Evolutionary conservation across 306 rosid genomes (phyloP).

Genomic region (Cotoneaster glaucophyllus): DNA sequence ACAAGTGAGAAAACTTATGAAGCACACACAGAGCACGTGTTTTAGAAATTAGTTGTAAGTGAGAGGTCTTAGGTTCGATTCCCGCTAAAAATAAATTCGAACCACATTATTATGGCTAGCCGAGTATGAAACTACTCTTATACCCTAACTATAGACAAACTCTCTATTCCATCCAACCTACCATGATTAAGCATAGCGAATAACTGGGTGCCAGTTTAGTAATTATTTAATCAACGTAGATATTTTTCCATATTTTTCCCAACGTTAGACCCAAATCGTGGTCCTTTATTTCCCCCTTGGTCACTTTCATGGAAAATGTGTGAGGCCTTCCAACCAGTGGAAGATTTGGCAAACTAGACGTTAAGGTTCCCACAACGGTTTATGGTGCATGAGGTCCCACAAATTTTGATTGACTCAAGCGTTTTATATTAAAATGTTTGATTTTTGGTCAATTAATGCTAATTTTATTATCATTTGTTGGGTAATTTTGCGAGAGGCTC

Average conservation of each 20-base stretch:
- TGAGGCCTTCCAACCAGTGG: slow-evolving; percentile 45
- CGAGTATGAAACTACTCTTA: too few species aligned
- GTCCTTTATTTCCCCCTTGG: slow-evolving; percentile 27
- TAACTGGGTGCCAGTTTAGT: slow-evolving; percentile 32
- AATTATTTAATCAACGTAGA: slow-evolving; percentile 21
- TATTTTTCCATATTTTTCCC: slow-evolving; percentile 1
- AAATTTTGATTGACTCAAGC: slow-evolving; percentile 14
- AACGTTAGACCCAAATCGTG: slow-evolving; percentile 23
- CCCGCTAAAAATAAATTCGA: too few species aligned
- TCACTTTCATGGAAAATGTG: slow-evolving; percentile 53
- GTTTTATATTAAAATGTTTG: slow-evolving; percentile 5
- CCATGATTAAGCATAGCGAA: background rate
- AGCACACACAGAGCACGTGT: background rate
- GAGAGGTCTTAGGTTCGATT: too few species aligned
- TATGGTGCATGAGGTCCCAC: slow-evolving; percentile 23
- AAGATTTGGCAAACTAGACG: slow-evolving; percentile 50
- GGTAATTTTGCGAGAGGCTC: background rate
- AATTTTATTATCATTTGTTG: slow-evolving; percentile 14
- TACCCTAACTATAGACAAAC: background rate
- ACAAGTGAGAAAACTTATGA: background rate
- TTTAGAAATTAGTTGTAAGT: background rate
- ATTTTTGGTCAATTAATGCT: slow-evolving; percentile 13
- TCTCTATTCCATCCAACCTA: background rate
- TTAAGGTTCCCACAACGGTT: slow-evolving; percentile 30
- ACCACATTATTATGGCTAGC: too few species aligned